phyloP scores from a whole-genome alignment of 192 early-diverging fungal genomes.

The Coemansia sp. region DNA sequence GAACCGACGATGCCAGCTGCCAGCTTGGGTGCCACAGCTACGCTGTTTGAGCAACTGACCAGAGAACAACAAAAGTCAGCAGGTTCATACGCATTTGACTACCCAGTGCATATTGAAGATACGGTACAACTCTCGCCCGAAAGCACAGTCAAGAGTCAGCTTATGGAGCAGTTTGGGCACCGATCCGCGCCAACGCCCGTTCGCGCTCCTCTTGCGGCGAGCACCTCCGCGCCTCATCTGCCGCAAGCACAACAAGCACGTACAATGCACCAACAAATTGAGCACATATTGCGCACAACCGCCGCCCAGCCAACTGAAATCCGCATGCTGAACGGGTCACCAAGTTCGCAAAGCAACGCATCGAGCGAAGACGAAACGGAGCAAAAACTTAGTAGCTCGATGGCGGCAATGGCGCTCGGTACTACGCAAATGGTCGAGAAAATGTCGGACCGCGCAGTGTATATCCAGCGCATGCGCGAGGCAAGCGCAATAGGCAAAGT shows the following conservation, averaged over 20 bases:
- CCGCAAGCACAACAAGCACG: neutral
- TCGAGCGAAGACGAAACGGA: slow-evolving; percentile 38
- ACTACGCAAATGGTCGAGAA: neutral
- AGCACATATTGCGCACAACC: neutral
- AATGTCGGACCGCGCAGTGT: slow-evolving; percentile 31
- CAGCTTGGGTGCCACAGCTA: neutral
- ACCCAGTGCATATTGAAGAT: neutral
- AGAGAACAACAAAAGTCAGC: neutral
- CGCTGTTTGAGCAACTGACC: neutral
- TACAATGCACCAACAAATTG: slow-evolving; percentile 5
- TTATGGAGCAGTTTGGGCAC: slow-evolving; percentile 26
- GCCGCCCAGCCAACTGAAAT: neutral
- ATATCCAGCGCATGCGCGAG: slow-evolving; percentile 45
- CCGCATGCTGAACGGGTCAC: slow-evolving; percentile 7
- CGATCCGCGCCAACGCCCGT: neutral
- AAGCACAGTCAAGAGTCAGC: slow-evolving; percentile 8
- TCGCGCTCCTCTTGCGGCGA: neutral
- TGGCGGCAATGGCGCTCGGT: slow-evolving; percentile 33
- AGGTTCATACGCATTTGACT: neutral
- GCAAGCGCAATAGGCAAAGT: slow-evolving; percentile 39
- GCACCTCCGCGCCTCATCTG: neutral
- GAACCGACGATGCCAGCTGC: too few relatives aligned
- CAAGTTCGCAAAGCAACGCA: slow-evolving; percentile 27
- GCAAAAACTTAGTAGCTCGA: slow-evolving; percentile 26
- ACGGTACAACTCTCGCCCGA: neutral